Evolutionary conservation across 305 asterid genomes (phyloP), one percentile per base, ranked within the genome.

Genomic region (Solanum aculeatissimum): DNA sequence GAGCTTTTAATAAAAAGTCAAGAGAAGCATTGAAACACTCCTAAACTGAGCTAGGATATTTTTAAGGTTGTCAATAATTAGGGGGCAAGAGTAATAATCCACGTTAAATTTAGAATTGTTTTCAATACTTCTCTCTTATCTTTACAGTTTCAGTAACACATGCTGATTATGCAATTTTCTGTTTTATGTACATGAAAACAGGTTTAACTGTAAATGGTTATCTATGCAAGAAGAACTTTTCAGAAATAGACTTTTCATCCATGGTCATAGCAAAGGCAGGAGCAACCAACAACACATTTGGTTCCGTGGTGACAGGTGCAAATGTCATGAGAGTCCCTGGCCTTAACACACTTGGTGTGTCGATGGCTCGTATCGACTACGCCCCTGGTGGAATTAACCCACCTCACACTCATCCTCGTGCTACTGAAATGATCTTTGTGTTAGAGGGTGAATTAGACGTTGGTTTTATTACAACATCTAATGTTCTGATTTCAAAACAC

Each of bases 401-500:
- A 8, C 99, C 99, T 3, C 99, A 94, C 93, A 93, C 94, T 25
- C 98, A 96, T 91, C 99, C 99, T 23, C 98, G 99, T 27, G 99
- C 99, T 85, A 96, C 98, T 83, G 98, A 96, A 89, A 53, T 93
- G 5, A 91, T 92, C 19, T 96, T 94, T 79, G 97, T 96, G 18
- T 90, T 94, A 27, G 87, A 92, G 23, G 99, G 99, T 4, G 89
- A 87, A 68, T 92, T 95, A 7, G 91, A 94, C 19, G 98, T 93
- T 1, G 97, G 98, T 0, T 94, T 95, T 92, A 92, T 95, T 85
- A 95, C 97, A 88, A 95, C 99, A 42, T 93, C 91, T 42, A 93
- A 94, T 57, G 94, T 89, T 9, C 91, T 94, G 45, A 14, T 89
- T 68, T 66, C 97, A 38, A 95, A 93, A 77, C 55, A 86, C 47